Conservation (phyloP, 768 basidiomycete species). For the Psilocybe tampanensis region DNA sequence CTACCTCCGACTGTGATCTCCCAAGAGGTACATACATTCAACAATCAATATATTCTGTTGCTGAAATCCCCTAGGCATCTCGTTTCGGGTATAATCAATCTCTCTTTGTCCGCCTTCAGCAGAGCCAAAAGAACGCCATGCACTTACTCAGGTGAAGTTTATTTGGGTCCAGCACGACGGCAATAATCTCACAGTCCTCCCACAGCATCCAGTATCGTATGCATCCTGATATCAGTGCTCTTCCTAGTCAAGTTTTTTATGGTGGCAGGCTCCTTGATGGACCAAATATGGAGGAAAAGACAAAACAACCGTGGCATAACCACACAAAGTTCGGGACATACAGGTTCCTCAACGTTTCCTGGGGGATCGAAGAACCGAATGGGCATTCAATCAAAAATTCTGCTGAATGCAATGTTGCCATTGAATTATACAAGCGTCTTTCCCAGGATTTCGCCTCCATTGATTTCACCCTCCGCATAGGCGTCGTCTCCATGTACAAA, state of each 20-base stretch:
- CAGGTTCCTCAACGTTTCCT: constrained; percentile 81
- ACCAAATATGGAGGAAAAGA: constrained; percentile 84
- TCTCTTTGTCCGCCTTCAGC: constrained; percentile 90
- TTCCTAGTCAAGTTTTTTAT: constrained; percentile 92
- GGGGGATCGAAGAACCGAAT: constrained; percentile 65
- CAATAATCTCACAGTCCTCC: not conserved
- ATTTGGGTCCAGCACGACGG: not conserved
- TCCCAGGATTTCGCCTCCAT: constrained; percentile 58
- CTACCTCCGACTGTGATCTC: constrained; percentile 86
- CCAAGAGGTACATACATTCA: constrained; percentile 35
- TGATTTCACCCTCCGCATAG: constrained; percentile 45
- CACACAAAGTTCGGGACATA: constrained; percentile 81
- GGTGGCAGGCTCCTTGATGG: constrained; percentile 79
- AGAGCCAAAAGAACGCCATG: constrained; percentile 76
- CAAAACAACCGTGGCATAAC: constrained; percentile 83
- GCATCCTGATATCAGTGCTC: constrained; percentile 92
- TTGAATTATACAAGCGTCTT: constrained; percentile 75
- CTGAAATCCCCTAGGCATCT: constrained; percentile 48
- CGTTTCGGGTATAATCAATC: constrained; percentile 85
- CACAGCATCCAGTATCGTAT: constrained; percentile 97
- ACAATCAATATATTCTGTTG: not conserved
- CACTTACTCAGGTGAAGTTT: constrained; percentile 80
- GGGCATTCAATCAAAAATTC: constrained; percentile 79
- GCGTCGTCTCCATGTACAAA: constrained; percentile 91
- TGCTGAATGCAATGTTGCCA: constrained; percentile 73